phyloP scores from a whole-genome alignment of 352 stramenopile species.

The Phytophthora litchii region DNA sequence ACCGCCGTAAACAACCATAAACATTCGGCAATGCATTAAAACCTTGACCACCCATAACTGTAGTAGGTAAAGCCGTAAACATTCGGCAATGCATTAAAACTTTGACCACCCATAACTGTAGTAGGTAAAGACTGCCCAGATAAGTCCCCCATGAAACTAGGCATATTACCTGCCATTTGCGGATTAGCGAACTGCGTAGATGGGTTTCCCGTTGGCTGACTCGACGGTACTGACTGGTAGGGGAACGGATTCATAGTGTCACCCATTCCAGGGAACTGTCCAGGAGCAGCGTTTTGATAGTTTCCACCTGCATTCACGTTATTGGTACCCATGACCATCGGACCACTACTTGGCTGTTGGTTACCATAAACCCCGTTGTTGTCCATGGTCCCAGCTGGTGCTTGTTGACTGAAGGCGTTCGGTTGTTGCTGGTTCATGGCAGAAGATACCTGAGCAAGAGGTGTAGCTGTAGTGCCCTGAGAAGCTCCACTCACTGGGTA shows the following conservation, averaged over 20 bases:
- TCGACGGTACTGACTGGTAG: constrained; percentile 32
- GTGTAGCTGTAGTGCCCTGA: constrained; percentile 3
- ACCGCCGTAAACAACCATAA: constrained; percentile 19
- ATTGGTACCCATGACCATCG: constrained; percentile 14
- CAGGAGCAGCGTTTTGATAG: constrained; percentile 11
- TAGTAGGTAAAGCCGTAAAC: constrained; percentile 33
- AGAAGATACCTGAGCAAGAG: constrained; percentile 17
- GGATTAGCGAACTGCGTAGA: constrained; percentile 34
- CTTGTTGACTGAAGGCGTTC: constrained; percentile 26
- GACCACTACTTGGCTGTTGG: constrained; percentile 17
- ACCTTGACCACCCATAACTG: constrained; percentile 11
- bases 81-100: constrained; percentile 33
- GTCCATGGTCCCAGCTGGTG: constrained; percentile 4
- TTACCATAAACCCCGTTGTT: constrained; percentile 25
- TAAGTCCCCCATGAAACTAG: constrained; percentile 42
- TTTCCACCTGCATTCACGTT: constrained; percentile 12
- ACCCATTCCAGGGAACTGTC: constrained; percentile 23
- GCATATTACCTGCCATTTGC: constrained; percentile 16
- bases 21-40: too few relatives aligned
- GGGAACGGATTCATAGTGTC: constrained; percentile 41
- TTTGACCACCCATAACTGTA: constrained; percentile 21
- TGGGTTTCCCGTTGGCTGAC: constrained; percentile 29
- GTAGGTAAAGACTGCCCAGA: constrained; percentile 31
- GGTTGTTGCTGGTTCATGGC: constrained; percentile 25
- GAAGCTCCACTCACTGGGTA: constrained; percentile 11